Percentiles rank a stretch among this genome's conserved stretches.
Conservation (phyloP, 768 basidiomycete species). For the Suillus variegatus region DNA sequence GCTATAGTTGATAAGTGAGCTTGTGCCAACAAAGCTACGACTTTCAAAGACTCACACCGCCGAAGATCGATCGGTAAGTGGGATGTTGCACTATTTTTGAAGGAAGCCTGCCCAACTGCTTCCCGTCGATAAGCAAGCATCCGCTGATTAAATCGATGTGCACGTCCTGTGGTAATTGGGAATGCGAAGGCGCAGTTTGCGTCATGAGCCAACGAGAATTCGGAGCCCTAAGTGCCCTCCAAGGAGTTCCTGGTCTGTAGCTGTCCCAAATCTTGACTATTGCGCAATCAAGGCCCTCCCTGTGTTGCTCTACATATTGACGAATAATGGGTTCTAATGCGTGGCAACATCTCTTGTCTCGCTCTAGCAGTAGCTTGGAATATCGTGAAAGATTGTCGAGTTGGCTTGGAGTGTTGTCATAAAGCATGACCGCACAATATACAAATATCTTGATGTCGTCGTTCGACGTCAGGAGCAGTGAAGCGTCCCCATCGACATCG, state of each 20-base stretch:
- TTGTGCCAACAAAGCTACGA: neutral
- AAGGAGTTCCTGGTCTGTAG: conserved; percentile 25
- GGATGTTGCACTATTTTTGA: conserved; percentile 18
- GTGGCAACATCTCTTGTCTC: conserved; percentile 33
- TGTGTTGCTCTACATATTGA: neutral
- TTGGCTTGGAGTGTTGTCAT: conserved; percentile 25
- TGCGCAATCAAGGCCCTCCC: conserved; percentile 22
- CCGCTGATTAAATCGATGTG: conserved; percentile 26
- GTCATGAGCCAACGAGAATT: conserved; percentile 27
- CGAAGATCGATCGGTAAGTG: conserved; percentile 22
- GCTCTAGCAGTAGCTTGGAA: conserved; percentile 25
- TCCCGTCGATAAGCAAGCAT: conserved; percentile 28
- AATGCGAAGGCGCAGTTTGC: conserved; percentile 11
- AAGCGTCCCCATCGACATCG: conserved; percentile 23
- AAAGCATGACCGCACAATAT: conserved; percentile 26
- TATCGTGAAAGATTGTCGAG: conserved; percentile 7
- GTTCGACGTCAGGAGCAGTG: conserved; percentile 16
- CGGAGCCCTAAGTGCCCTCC: conserved; percentile 15
- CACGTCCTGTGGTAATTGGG: conserved; percentile 22
- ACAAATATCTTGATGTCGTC: conserved; percentile 26
- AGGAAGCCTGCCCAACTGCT: conserved; percentile 26
- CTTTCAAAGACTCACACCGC: conserved; percentile 14
- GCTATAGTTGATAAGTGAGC: conserved; percentile 17
- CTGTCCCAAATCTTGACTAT: conserved; percentile 22
- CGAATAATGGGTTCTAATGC: conserved; percentile 19